Evolutionary conservation across 306 rosid genomes (phyloP), one percentile per base, ranked within the genome.

Genomic region (Prinsepia uniflora): DNA sequence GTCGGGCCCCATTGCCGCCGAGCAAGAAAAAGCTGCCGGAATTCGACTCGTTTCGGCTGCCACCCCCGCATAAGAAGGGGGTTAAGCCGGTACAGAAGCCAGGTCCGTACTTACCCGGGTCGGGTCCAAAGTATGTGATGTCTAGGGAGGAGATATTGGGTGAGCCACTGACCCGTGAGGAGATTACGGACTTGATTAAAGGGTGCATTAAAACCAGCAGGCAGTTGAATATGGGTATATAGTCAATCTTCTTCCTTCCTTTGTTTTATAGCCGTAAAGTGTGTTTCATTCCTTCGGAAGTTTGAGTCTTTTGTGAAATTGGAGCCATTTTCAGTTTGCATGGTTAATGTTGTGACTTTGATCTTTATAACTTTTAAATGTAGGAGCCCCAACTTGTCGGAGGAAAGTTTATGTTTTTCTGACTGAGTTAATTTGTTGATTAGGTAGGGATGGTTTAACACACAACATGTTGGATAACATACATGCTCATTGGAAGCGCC

Each of bases 391-490:
- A 49, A 10, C 6, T 68, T 19, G 13, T 39, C 36, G 36, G 53
- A 50, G 14, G 52, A 7, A 47, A 67, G 53, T 30, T 77, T 71
- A 8, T 46, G 63, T 40, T 19, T 40, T 41, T 54, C 46, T 55
- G 52, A 43, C 24, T 70, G 70, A 10, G 18, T 5, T 60, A 57
- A 68, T 71, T 77, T 63, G 41, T 52, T 44, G 24, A 30, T 53
- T 83, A 94, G 99, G 99, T 75, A 91, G 97, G 80, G 99, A 94
- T 87, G 99, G 99, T 54, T 89, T 94, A 78, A 94, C 94, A 3
- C 97, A 94, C 76, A 94, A 94, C 80, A 94, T 94, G 96, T 81
- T 94, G 99, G 99, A 94, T 75, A 94, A 94, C 75, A 94, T 94
- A 63, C 96, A 94, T 76, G 95, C 97, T 78, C 99, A 76, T 65